Base-by-base conservation (phyloP, 768 basidiomycete species). In the Leccinellum albellum region DNA sequence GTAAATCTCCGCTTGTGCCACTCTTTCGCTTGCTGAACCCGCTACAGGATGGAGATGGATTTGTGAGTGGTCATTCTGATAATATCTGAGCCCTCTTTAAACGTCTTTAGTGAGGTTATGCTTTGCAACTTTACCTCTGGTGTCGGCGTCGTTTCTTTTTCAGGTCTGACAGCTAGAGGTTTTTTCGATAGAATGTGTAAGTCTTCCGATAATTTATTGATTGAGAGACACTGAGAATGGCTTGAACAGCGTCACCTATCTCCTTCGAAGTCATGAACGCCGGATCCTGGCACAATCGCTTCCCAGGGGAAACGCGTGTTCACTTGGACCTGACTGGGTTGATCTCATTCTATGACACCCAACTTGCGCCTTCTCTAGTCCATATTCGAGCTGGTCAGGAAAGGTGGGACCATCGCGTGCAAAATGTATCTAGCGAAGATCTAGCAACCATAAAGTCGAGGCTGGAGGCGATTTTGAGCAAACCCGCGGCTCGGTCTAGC, bases 291-390 rank as follows among this genome's bases (percentile, higher is more conserved):
- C 68, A 75, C 40, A 69, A 74, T 40, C 61, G 28, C 26, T 70
- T 67, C 56, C 75, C 75, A 1, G 75, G 74, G 13, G 73, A 76
- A 28, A 69, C 65, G 0, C 73, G 75, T 3, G 45, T 77, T 26
- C 58, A 63, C 20, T 51, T 77, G 24, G 73, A 77, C 48, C 64
- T 73, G 13, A 33, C 73, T 7, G 61, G 69, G 14, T 44, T 77
- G 17, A 57, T 75, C 10, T 75, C 76, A 4, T 72, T 77, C 61
- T 76, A 77, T 26, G 73, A 77, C 51, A 64, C 65, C 5, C 31
- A 60, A 33, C 67, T 73, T 2, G 64, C 31, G 1, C 73, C 73
- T 8, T 75, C 73, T 3, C 61, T 76, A 17, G 54, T 74, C 15
- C 9, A 32, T 4, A 33, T 58, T 23, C 68, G 75, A 31, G 60